These are phyloP conservation scores for Baorangia bicolor DNA, from an alignment of 768 basidiomycete species.

Conservation along the genomic window DNA sequence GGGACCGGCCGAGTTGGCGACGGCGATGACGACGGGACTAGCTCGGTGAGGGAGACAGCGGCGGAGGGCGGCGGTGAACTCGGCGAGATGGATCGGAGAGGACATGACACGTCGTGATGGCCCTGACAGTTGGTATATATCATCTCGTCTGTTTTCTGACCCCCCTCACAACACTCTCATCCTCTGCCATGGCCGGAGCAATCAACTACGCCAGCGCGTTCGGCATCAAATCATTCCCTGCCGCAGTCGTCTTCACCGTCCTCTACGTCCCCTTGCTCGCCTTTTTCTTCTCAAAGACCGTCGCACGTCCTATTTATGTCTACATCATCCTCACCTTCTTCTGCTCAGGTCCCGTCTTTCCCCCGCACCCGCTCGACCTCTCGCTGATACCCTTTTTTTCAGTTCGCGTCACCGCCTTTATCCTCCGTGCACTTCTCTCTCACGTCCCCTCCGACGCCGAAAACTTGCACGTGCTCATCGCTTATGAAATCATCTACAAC, in stretches of 20 bases:
- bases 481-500: conserved; percentile 35
- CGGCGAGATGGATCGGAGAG: conserved; percentile 41
- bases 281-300: conserved; percentile 12
- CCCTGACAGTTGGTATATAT: too few species aligned
- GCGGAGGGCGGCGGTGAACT: conserved; percentile 48
- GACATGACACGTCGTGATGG: too few species aligned
- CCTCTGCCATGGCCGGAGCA: conserved; percentile 3
- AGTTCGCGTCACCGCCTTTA: conserved; percentile 20
- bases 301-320: conserved; percentile 20
- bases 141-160: too few species aligned
- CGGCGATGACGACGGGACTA: conserved; percentile 33
- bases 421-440: conserved; percentile 18
- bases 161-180: too few species aligned
- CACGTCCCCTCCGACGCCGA: conserved; percentile 19
- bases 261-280: conserved; percentile 23
- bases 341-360: conserved; percentile 23
- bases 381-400: neutral
- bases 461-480: conserved; percentile 23
- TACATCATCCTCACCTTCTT: conserved; percentile 26
- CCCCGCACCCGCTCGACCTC: fast-evolving
- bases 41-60: conserved; percentile 12
- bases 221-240: conserved; percentile 26
- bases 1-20: conserved; percentile 80
- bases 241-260: conserved; percentile 27
- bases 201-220: conserved; percentile 16